phyloP scores from a whole-genome alignment of 441 rosid species.

The Macaranga tanarius region DNA sequence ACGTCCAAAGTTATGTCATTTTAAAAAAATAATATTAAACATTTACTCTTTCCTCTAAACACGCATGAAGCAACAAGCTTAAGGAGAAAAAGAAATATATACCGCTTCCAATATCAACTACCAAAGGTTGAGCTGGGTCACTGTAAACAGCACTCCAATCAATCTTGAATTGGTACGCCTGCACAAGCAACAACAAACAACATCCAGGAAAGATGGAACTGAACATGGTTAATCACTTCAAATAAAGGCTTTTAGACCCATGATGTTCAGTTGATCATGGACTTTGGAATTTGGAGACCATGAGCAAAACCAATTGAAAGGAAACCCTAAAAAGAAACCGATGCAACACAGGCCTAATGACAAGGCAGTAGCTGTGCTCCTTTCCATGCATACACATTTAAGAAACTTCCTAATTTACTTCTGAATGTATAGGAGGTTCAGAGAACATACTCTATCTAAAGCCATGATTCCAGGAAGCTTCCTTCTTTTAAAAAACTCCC shows the following conservation, averaged over 20 bases:
- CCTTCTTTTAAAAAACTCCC: constrained; percentile 70
- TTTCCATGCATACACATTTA: not conserved
- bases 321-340: not conserved
- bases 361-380: not conserved
- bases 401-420: not conserved
- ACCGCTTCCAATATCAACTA: constrained; percentile 79
- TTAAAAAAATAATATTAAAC: not conserved
- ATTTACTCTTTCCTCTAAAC: not conserved
- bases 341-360: not conserved
- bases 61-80: constrained; percentile 9
- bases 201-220: constrained; percentile 11
- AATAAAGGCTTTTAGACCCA: not conserved
- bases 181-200: constrained; percentile 31
- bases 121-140: constrained; percentile 52
- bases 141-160: constrained; percentile 51
- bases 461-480: constrained; percentile 65
- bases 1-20: not conserved
- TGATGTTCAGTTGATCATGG: not conserved
- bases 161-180: constrained; percentile 61
- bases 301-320: constrained; percentile 5
- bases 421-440: constrained; percentile 17
- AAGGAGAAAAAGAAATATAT: constrained; percentile 18
- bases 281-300: not conserved
- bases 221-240: not conserved
- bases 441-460: constrained; percentile 56